These are phyloP conservation scores for Heracleum sosnowskyi DNA, from an alignment of 129 eudicot genomes.

Conservation along the genomic window DNA sequence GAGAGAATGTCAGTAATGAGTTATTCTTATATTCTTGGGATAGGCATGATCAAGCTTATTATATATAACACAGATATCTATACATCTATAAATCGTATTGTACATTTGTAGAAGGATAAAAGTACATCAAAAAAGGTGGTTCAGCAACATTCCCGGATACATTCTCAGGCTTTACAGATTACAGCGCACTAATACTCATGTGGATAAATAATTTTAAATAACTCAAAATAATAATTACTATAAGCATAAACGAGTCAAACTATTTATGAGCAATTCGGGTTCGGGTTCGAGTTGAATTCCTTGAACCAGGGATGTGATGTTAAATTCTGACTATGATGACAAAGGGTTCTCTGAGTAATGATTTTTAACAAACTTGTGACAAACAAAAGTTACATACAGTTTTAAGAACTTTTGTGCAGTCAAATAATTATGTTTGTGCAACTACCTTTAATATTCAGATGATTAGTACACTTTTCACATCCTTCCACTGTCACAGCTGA, in stretches of 20 bases:
- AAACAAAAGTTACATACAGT: not conserved
- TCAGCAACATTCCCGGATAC: conserved; percentile 1
- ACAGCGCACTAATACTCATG: not conserved
- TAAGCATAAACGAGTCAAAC: not conserved
- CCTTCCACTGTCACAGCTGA: not conserved
- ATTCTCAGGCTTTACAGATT: not conserved
- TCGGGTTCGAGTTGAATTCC: too few species aligned
- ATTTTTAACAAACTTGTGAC: not conserved
- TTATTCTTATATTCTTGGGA: not conserved
- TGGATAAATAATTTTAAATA: not conserved
- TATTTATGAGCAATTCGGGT: not conserved
- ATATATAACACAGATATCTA: conserved; percentile 2
- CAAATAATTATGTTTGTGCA: not conserved
- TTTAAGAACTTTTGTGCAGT: conserved; percentile 2
- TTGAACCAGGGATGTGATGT: too few species aligned
- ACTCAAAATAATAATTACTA: not conserved
- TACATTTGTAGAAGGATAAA: not conserved
- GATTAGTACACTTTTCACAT: not conserved
- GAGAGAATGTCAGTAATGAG: not conserved
- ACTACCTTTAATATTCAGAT: not conserved
- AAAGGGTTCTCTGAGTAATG: not conserved
- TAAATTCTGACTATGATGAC: not conserved
- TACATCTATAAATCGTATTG: not conserved
- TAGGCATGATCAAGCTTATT: conserved; percentile 2
- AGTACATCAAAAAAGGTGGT: not conserved